These are phyloP conservation scores for Argentina anserina DNA, from an alignment of 306 rosid species.

Conservation along the genomic window DNA sequence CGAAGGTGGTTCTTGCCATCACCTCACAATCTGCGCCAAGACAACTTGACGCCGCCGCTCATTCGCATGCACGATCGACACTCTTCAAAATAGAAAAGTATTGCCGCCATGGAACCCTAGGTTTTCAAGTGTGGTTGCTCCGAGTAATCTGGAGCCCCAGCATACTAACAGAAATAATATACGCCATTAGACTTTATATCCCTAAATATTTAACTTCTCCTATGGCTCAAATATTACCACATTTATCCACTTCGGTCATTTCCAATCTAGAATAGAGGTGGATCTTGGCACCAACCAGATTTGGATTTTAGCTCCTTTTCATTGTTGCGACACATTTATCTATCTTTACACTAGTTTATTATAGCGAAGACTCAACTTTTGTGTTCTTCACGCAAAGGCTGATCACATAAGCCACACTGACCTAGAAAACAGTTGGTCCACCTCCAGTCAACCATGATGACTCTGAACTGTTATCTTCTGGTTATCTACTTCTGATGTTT, in stretches of 20 bases:
- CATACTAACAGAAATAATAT: no score
- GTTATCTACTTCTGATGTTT: neutral
- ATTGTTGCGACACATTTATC: neutral
- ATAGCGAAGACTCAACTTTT: neutral
- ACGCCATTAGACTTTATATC: no score
- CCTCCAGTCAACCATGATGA: constrained; percentile 22
- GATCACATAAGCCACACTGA: constrained; percentile 13
- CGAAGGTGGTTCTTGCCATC: no score
- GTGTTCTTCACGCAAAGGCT: constrained; percentile 32
- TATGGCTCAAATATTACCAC: neutral
- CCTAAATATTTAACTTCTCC: no score
- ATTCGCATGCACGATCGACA: no score
- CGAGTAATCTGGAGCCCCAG: no score
- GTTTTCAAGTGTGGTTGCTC: no score
- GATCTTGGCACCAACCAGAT: constrained; percentile 1
- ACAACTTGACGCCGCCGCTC: no score
- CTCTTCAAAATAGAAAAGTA: no score
- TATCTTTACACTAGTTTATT: neutral
- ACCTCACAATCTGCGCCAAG: no score
- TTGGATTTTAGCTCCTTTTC: constrained; percentile 10
- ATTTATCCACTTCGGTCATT: neutral
- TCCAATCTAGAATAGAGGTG: neutral
- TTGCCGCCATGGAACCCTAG: no score
- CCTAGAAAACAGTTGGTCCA: constrained; percentile 30
- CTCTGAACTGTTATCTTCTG: no score